Conservation (phyloP, 164 flowering plant species). For the Pachysandra terminalis region DNA sequence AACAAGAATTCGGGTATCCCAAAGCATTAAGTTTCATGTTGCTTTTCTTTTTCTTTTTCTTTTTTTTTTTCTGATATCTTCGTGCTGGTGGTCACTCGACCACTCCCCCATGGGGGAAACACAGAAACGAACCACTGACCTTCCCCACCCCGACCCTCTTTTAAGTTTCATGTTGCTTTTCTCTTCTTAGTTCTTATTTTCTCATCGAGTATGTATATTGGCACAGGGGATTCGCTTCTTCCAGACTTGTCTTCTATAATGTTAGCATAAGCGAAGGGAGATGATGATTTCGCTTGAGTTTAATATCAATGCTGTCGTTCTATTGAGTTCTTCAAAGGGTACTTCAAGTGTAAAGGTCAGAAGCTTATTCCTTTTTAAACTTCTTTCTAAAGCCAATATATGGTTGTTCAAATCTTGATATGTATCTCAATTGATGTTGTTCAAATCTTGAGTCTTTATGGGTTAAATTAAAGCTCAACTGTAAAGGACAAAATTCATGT, state of each 20-base stretch:
- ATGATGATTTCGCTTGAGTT: background rate
- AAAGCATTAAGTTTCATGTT: background rate
- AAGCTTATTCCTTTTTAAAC: background rate
- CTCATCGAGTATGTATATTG: slow-evolving; percentile 2
- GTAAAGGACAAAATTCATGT: background rate
- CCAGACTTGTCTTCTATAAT: slow-evolving; percentile 62
- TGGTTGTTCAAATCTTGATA: background rate
- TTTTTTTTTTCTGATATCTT: too few species aligned
- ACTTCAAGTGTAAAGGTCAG: background rate
- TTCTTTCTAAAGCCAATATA: background rate
- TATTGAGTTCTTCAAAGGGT: background rate
- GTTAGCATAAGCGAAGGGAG: background rate
- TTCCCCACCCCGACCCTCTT: too few species aligned
- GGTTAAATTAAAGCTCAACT: background rate
- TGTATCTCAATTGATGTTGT: background rate
- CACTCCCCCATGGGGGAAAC: too few species aligned
- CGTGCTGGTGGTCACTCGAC: too few species aligned
- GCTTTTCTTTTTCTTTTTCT: background rate
- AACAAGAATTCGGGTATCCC: background rate
- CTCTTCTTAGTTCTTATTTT: background rate
- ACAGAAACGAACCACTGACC: too few species aligned
- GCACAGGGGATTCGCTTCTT: slow-evolving; percentile 82
- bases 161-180: background rate
- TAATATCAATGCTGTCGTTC: background rate
- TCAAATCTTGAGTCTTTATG: background rate